phyloP scores from a whole-genome alignment of 2,329 filamentous ascomycete species.

The Talaromyces sp. region DNA sequence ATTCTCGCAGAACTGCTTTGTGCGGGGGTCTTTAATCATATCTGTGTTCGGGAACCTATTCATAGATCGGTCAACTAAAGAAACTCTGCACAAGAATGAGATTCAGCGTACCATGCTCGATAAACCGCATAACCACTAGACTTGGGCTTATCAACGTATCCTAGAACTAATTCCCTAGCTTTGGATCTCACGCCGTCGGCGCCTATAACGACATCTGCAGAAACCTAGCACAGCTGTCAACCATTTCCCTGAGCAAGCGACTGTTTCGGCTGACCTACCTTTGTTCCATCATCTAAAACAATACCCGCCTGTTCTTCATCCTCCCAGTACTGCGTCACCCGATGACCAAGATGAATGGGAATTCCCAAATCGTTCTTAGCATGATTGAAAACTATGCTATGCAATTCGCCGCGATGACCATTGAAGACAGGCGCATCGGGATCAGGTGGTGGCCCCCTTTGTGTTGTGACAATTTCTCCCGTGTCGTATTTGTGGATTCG shows the following conservation, averaged over 20 bases:
- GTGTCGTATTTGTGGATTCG: constrained; percentile 59
- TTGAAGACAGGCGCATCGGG: constrained; percentile 56
- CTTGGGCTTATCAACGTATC: constrained; percentile 34
- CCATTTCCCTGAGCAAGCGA: constrained; percentile 20
- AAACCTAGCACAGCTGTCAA: background rate
- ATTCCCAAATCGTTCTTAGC: constrained; percentile 55
- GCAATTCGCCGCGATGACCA: constrained; percentile 60
- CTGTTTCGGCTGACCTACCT: constrained; percentile 22
- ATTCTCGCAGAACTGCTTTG: constrained; percentile 51
- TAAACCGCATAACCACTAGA: constrained; percentile 30
- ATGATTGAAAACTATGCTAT: constrained; percentile 58
- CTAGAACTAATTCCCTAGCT: constrained; percentile 49
- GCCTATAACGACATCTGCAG: constrained; percentile 52
- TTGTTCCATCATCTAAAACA: constrained; percentile 48
- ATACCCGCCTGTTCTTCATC: constrained; percentile 52
- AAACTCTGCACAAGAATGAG: background rate
- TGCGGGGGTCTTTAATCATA: constrained; percentile 24
- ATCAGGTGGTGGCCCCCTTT: constrained; percentile 45
- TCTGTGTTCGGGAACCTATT: constrained; percentile 23
- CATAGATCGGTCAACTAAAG: background rate
- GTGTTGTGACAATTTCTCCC: constrained; percentile 59
- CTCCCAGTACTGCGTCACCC: constrained; percentile 55
- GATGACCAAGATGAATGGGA: constrained; percentile 53
- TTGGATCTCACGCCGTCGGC: constrained; percentile 56
- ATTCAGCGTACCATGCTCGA: background rate